Base-by-base conservation (phyloP, 1,139 yeast species). In the Yamadazyma taylorii region DNA sequence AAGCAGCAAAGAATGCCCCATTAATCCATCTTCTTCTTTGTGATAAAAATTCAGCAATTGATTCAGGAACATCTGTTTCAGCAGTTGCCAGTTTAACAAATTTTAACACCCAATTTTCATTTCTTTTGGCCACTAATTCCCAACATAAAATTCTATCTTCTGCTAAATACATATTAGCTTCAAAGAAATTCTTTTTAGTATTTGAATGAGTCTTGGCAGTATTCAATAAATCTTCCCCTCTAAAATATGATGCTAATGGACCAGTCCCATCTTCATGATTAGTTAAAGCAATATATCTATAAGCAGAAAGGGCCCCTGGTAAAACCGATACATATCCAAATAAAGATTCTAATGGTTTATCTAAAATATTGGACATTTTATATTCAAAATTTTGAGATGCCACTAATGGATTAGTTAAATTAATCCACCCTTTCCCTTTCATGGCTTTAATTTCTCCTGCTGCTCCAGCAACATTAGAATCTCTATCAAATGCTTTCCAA, bases 21-120 rank as follows among this genome's bases (percentile, higher is more conserved):
- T 92, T 92, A 38, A 92, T 78, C 98, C 98, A 92, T 66, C 98
- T 81, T 67, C 98, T 79, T 68, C 98, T 81, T 64, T 92, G 98
- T 12, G 95, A 81, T 41, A 92, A 80, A 56, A 92, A 90, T 59
- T 92, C 98, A 0, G 97, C 78, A 32, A 90, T 73, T 5, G 81
- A 71, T 56, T 90, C 97, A 3, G 98, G 98, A 34, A 92, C 97
- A 74, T 92, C 98, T 0, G 98, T 92, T 58, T 90, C 97, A 50
- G 97, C 98, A 19, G 86, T 84, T 2, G 97, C 97, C 61, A 81
- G 86, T 53, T 86, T 85, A 37, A 92, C 97, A 58, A 90, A 90
- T 56, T 88, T 88, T 51, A 92, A 70, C 17, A 92, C 87, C 98
- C 98, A 92, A 55, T 81, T 84, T 35, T 88, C 92, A 43, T 81